phyloP scores from a whole-genome alignment of 495 filamentous ascomycete genomes.

The Neohortaea acidophila region DNA sequence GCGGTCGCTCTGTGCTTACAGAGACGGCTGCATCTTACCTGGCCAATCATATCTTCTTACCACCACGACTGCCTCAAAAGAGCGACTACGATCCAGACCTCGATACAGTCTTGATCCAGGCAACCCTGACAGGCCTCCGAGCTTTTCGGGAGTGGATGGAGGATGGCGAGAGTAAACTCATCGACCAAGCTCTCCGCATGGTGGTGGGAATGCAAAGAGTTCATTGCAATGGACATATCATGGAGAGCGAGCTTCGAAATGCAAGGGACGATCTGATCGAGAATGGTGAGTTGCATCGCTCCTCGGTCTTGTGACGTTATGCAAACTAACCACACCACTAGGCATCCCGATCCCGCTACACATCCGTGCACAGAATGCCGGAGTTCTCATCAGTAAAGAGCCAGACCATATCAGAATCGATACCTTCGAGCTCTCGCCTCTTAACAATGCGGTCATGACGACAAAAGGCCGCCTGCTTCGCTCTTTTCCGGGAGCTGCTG shows the following conservation, averaged over 20 bases:
- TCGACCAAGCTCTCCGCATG: constrained; percentile 2
- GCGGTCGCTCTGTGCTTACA: not conserved
- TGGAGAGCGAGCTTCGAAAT: not conserved
- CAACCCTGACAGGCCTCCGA: not conserved
- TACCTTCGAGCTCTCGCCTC: constrained; percentile 41
- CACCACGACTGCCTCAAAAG: constrained; percentile 38
- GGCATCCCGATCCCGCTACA: constrained; percentile 30
- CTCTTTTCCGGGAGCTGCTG: constrained; percentile 38
- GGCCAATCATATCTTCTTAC: constrained; percentile 46
- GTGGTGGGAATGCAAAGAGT: not conserved
- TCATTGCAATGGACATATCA: not conserved
- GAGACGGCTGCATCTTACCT: constrained; percentile 23
- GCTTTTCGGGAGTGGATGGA: not conserved
- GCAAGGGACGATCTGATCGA: not conserved
- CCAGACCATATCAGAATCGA: constrained; percentile 30
- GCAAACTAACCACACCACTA: too few relatives aligned
- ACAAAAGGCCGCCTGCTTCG: constrained; percentile 37
- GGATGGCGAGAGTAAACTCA: not conserved
- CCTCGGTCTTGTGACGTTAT: too few relatives aligned
- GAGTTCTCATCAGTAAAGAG: constrained; percentile 32
- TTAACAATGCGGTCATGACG: constrained; percentile 31
- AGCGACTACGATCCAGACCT: constrained; percentile 11
- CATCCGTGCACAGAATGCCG: constrained; percentile 46
- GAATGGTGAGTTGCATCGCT: too few relatives aligned
- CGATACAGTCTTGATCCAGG: not conserved